Percentiles rank a stretch among this genome's conserved stretches.
phyloP scores from a whole-genome alignment of 2,329 filamentous ascomycete species.

The Basipetospora chlamydospora region DNA sequence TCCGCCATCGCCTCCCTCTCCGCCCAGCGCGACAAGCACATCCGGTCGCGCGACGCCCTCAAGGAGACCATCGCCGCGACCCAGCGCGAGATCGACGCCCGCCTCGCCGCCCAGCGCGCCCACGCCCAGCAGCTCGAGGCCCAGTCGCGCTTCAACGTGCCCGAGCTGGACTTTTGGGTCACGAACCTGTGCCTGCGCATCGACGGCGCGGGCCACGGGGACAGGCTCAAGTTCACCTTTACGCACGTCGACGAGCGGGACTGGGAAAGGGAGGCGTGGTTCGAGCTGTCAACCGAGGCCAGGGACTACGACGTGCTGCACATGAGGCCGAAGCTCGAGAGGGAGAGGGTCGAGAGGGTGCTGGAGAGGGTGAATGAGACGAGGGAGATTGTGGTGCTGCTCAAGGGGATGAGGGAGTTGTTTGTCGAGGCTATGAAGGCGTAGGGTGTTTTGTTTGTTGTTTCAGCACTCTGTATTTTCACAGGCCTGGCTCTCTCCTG shows the following conservation, averaged over 20 bases:
- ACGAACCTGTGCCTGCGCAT: constrained; percentile 78
- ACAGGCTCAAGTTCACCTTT: constrained; percentile 81
- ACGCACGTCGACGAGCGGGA: constrained; percentile 74
- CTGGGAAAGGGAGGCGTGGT: constrained; percentile 83
- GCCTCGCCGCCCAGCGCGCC: constrained; percentile 55
- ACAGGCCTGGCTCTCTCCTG: too few species aligned
- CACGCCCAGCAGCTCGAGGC: constrained; percentile 64
- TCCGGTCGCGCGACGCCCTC: constrained; percentile 39
- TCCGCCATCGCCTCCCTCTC: constrained; percentile 42
- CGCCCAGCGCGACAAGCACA: constrained; percentile 45
- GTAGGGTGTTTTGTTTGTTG: too few species aligned
- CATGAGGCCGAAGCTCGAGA: constrained; percentile 68
- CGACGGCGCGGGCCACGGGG: constrained; percentile 72
- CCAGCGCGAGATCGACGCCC: constrained; percentile 54
- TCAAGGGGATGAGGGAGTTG: constrained; percentile 72
- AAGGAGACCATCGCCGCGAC: constrained; percentile 50
- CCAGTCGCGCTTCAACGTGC: constrained; percentile 77
- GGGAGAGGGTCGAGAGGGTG: constrained; percentile 61
- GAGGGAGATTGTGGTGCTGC: constrained; percentile 53
- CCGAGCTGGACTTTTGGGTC: constrained; percentile 93
- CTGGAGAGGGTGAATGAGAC: constrained; percentile 71
- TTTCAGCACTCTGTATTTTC: too few species aligned
- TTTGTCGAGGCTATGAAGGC: constrained; percentile 54
- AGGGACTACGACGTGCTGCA: constrained; percentile 76
- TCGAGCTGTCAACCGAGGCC: constrained; percentile 71